A percentile compares a stretch with the other conserved stretches of the same genome.
These are phyloP conservation scores for Leishmania guyanensis DNA, from an alignment of 208 protist genomes.

Conservation along the genomic window DNA sequence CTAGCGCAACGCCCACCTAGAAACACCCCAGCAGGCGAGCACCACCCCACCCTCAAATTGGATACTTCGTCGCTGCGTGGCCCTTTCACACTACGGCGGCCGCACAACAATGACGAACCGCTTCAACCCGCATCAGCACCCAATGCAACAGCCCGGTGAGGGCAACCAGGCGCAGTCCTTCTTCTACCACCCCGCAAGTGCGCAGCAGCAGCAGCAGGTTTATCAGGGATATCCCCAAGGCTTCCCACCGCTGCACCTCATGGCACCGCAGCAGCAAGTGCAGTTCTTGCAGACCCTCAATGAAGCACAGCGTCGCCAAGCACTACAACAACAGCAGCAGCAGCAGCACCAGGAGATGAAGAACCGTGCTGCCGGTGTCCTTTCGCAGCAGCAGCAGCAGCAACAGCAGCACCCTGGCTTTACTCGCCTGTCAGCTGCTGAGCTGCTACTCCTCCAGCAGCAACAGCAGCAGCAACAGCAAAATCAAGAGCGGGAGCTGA, in stretches of 20 bases:
- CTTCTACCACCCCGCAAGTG: conserved; percentile 29
- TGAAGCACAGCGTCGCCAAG: conserved; percentile 18
- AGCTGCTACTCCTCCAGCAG: conserved; percentile 7
- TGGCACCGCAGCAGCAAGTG: conserved; percentile 8
- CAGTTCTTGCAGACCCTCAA: conserved; percentile 27
- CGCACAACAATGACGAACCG: conserved; percentile 12
- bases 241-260: conserved; percentile 12
- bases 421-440: neutral
- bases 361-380: neutral
- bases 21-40: neutral
- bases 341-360: conserved; percentile 28
- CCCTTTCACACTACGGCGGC: neutral
- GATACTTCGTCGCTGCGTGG: neutral
- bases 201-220: conserved; percentile 35
- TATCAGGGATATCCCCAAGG: conserved; percentile 16
- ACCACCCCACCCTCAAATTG: neutral
- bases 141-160: conserved; percentile 24
- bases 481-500: conserved; percentile 17
- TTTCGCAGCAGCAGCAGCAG: conserved; percentile 28
- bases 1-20: neutral
- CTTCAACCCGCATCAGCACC: conserved; percentile 15
- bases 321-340: conserved; percentile 27
- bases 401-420: conserved; percentile 23
- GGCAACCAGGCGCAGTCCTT: conserved; percentile 20
- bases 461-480: conserved; percentile 21